Conservation (phyloP, 1,139 yeast genomes). For the Spencermartinsiella ligniputridi region DNA sequence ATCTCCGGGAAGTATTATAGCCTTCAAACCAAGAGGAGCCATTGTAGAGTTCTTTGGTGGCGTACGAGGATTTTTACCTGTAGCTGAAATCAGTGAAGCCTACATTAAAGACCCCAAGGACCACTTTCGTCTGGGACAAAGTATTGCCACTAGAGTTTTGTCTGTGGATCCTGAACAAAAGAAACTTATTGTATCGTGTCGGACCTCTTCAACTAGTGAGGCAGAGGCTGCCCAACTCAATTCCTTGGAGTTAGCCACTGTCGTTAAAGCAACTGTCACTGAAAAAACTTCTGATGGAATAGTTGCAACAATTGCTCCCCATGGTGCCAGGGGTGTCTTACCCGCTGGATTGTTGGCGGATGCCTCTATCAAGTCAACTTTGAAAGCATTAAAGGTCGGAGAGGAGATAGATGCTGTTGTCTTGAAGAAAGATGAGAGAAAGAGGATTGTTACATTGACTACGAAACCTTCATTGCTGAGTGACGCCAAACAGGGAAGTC, state of each 20-base stretch:
- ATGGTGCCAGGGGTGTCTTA: constrained; percentile 64
- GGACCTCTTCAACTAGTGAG: constrained; percentile 45
- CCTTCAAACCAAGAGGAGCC: constrained; percentile 72
- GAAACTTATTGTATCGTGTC: constrained; percentile 68
- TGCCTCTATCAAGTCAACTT: constrained; percentile 76
- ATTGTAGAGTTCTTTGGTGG: constrained; percentile 78
- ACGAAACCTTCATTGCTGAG: constrained; percentile 64
- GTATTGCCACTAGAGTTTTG: constrained; percentile 66
- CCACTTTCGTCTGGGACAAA: constrained; percentile 77
- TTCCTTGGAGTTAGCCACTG: constrained; percentile 12
- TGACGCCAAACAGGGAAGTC: constrained; percentile 49
- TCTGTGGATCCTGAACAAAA: constrained; percentile 51
- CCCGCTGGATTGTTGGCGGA: constrained; percentile 71
- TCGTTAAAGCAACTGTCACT: constrained; percentile 58
- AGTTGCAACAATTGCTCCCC: constrained; percentile 55
- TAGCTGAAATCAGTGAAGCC: constrained; percentile 84
- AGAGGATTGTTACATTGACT: constrained; percentile 57
- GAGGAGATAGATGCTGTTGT: constrained; percentile 55
- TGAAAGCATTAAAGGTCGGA: constrained; percentile 83
- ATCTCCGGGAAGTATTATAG: constrained; percentile 71
- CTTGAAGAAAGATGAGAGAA: constrained; percentile 60
- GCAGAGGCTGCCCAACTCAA: constrained; percentile 5
- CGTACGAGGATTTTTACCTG: constrained; percentile 76
- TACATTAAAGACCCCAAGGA: constrained; percentile 74
- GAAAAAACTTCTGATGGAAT: constrained; percentile 61